phyloP scores from a whole-genome alignment of 176 grass and related monocot species.

The Carex cristatella region DNA sequence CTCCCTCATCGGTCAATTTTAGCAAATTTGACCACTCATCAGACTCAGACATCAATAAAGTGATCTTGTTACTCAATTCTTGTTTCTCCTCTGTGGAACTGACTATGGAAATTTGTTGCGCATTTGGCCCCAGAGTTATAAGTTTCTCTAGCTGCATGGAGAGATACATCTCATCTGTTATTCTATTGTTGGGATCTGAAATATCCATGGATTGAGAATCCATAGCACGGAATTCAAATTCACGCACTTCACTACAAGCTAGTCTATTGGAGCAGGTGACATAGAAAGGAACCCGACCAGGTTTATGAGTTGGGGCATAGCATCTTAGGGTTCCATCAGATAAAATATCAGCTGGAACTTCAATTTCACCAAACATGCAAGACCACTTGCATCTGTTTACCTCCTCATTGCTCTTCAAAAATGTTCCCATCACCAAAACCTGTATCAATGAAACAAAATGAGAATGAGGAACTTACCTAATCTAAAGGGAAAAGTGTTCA shows the following conservation, averaged over 20 bases:
- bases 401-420: constrained; percentile 49
- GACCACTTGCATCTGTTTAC: constrained; percentile 59
- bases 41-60: constrained; percentile 48
- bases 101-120: constrained; percentile 33
- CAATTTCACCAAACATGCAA: constrained; percentile 97
- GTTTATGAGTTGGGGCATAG: constrained; percentile 49
- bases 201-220: constrained; percentile 51
- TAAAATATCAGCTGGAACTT: constrained; percentile 67
- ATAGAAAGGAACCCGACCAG: constrained; percentile 86
- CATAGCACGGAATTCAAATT: constrained; percentile 74
- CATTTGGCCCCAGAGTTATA: constrained; percentile 46
- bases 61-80: constrained; percentile 72
- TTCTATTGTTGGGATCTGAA: constrained; percentile 37
- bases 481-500: neutral
- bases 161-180: constrained; percentile 51
- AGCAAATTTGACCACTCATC: constrained; percentile 71
- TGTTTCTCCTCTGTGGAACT: constrained; percentile 44
- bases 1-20: constrained; percentile 53
- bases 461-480: constrained; percentile 15
- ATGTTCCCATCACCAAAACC: constrained; percentile 65
- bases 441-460: constrained; percentile 37
- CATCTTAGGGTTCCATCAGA: constrained; percentile 49
- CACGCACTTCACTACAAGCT: constrained; percentile 85
- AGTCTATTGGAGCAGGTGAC: constrained; percentile 81
- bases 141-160: constrained; percentile 64